These are phyloP conservation scores for Aureobasidium melanogenum DNA, from an alignment of 2,329 filamentous ascomycete species.

Conservation along the genomic window DNA sequence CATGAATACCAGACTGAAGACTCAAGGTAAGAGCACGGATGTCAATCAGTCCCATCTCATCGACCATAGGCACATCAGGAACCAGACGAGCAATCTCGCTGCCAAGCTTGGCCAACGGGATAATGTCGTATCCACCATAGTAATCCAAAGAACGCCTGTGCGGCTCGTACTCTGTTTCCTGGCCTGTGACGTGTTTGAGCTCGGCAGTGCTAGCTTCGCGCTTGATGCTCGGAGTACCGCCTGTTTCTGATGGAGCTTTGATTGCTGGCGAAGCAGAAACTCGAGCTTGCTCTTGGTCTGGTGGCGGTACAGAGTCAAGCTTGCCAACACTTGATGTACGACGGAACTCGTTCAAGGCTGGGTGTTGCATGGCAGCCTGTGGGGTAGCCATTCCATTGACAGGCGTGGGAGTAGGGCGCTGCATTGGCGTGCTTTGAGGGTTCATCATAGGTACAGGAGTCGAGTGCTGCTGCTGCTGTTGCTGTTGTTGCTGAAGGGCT, in stretches of 20 bases:
- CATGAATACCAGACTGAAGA: slow-evolving; percentile 79
- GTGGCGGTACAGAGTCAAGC: slow-evolving; percentile 10
- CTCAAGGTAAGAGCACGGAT: slow-evolving; percentile 83
- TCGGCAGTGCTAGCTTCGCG: slow-evolving; percentile 12
- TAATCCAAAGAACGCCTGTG: slow-evolving; percentile 17
- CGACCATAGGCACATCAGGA: slow-evolving; percentile 64
- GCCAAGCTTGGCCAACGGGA: slow-evolving; percentile 55
- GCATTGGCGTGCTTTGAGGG: slow-evolving; percentile 37
- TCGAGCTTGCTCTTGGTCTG: slow-evolving; percentile 4
- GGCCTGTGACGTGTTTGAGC: neutral
- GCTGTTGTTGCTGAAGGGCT: neutral
- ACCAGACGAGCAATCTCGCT: slow-evolving; percentile 58
- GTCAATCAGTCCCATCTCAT: slow-evolving; percentile 80
- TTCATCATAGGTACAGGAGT: slow-evolving; percentile 7
- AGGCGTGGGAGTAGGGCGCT: neutral
- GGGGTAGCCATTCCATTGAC: slow-evolving; percentile 30
- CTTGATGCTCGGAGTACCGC: slow-evolving; percentile 12
- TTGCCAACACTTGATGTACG: slow-evolving; percentile 18
- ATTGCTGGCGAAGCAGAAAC: slow-evolving; percentile 12
- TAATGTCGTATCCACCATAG: slow-evolving; percentile 63
- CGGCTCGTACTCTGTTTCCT: slow-evolving; percentile 13
- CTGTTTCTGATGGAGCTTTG: slow-evolving; percentile 8
- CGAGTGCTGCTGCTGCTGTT: slow-evolving; percentile 3
- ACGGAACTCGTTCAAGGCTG: slow-evolving; percentile 25
- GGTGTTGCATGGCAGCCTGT: slow-evolving; percentile 29